Percentiles rank a stretch among this genome's conserved stretches.
Evolutionary conservation across 495 filamentous ascomycete species (phyloP).

Genomic region (Aspergillus heteromorphus): DNA sequence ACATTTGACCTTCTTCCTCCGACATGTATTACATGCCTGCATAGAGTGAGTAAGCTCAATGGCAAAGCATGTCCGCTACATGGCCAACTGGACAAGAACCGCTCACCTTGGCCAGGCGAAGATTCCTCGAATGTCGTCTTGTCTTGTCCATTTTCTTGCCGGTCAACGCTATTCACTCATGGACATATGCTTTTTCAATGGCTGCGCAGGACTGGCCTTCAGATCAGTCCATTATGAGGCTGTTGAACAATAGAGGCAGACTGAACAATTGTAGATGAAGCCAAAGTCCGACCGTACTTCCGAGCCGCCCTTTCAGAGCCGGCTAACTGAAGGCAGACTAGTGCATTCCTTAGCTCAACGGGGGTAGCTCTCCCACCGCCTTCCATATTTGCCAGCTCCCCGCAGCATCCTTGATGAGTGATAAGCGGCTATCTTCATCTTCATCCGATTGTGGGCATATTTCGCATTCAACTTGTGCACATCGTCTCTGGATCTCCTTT

Average conservation of each 20-base stretch:
- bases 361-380: neutral
- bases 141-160: neutral
- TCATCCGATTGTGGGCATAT: neutral
- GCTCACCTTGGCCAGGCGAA: neutral
- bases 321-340: neutral
- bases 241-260: too few relatives aligned
- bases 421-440: neutral
- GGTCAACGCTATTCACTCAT: neutral
- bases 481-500: neutral
- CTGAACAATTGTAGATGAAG: neutral
- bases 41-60: neutral
- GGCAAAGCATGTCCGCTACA: neutral
- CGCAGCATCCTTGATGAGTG: neutral
- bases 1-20: slow-evolving; percentile 1
- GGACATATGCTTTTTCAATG: neutral
- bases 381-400: neutral
- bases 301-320: neutral
- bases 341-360: neutral
- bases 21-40: slow-evolving; percentile 1
- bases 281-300: neutral
- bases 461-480: neutral
- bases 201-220: too few relatives aligned
- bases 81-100: neutral
- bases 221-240: too few relatives aligned
- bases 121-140: neutral